Evolutionary conservation across 192 early-diverging fungal species (phyloP).

Genomic region (Linderina pennispora): DNA sequence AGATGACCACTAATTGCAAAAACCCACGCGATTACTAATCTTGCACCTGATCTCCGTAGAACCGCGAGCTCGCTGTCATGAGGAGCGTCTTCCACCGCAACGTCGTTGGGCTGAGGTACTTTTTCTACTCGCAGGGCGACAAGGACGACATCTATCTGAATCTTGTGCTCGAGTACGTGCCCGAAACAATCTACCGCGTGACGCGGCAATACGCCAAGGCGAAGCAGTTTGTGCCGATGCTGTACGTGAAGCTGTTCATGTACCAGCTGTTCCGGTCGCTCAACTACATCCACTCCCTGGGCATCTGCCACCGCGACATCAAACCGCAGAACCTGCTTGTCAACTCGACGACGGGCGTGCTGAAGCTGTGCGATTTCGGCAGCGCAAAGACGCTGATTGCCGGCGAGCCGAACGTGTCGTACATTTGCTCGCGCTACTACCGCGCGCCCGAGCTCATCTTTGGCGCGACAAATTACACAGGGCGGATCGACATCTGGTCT

Average conservation of each 20-base stretch:
- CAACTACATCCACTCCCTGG: conserved; percentile 93
- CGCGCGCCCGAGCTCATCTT: conserved; percentile 96
- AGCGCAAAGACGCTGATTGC: conserved; percentile 91
- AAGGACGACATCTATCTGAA: conserved; percentile 94
- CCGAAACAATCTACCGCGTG: conserved; percentile 94
- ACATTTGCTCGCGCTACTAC: conserved; percentile 98
- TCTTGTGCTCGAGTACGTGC: conserved; percentile 90
- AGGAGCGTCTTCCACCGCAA: conserved; percentile 87
- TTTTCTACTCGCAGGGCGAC: conserved; percentile 94
- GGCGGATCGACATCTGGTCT: conserved; percentile 91
- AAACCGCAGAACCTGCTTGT: conserved; percentile 98
- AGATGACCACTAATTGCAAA: too few relatives aligned
- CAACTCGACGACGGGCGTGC: conserved; percentile 80
- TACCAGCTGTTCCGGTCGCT: conserved; percentile 97
- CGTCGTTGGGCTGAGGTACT: conserved; percentile 82
- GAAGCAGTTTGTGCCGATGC: conserved; percentile 91
- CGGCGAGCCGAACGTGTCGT: conserved; percentile 97
- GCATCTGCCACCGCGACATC: conserved; percentile 99
- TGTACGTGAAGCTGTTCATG: conserved; percentile 97
- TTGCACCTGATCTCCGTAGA: too few relatives aligned
- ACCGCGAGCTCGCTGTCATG: conserved; percentile 64
- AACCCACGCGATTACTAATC: too few relatives aligned
- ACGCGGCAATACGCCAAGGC: conserved; percentile 84
- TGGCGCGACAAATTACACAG: conserved; percentile 89
- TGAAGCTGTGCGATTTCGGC: conserved; percentile 99